These are phyloP conservation scores for Kodamaea hsintzibuensis DNA, from an alignment of 805 yeast species.

Conservation along the genomic window DNA sequence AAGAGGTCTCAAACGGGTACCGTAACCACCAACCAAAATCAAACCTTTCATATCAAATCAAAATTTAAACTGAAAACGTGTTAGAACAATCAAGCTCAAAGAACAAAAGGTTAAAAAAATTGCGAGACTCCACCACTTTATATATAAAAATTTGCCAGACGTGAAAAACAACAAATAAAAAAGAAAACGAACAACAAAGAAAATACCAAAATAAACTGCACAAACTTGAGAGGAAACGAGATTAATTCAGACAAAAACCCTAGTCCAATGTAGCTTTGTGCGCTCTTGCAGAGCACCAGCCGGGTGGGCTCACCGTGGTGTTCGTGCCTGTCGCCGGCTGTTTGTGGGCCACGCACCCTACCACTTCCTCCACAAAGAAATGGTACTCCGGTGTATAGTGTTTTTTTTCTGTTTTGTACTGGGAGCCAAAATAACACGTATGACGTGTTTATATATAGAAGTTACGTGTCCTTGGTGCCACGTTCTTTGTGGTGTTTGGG, in stretches of 20 bases:
- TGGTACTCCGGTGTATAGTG: background rate
- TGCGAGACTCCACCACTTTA: background rate
- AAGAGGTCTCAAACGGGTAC: slow-evolving; percentile 99
- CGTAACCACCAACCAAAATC: slow-evolving; percentile 99
- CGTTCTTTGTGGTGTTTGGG: background rate
- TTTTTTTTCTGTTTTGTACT: background rate
- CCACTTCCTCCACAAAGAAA: background rate
- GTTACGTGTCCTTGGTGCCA: background rate
- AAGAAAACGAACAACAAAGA: slow-evolving; percentile 2
- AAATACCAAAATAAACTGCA: background rate
- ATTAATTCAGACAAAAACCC: slow-evolving; percentile 1
- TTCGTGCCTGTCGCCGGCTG: background rate
- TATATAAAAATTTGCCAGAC: background rate
- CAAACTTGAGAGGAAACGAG: background rate
- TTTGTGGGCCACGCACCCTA: background rate
- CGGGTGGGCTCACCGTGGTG: background rate
- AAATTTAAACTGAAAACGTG: slow-evolving; percentile 12
- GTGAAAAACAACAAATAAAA: background rate
- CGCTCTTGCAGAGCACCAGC: background rate
- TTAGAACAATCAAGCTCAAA: slow-evolving; percentile 4
- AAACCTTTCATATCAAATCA: slow-evolving; percentile 75
- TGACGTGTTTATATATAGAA: slow-evolving; percentile 2
- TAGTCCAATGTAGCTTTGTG: background rate
- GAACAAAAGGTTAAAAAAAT: slow-evolving; percentile 7
- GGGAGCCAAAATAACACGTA: slow-evolving; percentile 3